These are phyloP conservation scores for Beauveria sp. DNA, from an alignment of 2,329 filamentous ascomycete genomes.

Conservation along the genomic window DNA sequence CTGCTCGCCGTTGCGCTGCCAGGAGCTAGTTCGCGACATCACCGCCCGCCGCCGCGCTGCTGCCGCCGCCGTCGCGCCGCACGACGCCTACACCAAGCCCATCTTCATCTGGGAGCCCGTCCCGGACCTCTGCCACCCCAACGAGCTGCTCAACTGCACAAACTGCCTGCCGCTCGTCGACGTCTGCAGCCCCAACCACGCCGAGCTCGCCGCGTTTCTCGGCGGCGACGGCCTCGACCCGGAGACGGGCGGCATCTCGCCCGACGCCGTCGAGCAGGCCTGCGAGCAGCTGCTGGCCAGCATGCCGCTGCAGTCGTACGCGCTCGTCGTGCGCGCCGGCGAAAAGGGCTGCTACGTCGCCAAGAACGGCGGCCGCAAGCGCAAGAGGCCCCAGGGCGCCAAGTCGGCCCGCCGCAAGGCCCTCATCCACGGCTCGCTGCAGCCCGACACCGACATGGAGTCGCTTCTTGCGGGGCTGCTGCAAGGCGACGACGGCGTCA, in stretches of 20 bases:
- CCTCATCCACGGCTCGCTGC: conserved; percentile 44
- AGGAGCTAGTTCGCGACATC: conserved; percentile 67
- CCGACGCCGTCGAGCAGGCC: conserved; percentile 44
- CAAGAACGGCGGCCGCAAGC: conserved; percentile 46
- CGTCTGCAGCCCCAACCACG: conserved; percentile 71
- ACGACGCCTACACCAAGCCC: conserved; percentile 43
- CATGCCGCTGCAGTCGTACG: conserved; percentile 57
- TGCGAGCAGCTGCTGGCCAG: conserved; percentile 56
- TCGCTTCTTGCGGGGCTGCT: conserved; percentile 52
- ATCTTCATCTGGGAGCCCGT: conserved; percentile 94
- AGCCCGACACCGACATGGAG: conserved; percentile 55
- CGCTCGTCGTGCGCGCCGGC: conserved; percentile 63
- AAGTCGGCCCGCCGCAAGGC: conserved; percentile 29
- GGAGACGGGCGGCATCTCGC: conserved; percentile 46
- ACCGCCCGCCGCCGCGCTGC: conserved; percentile 43
- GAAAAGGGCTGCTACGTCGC: conserved; percentile 64
- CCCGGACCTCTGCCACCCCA: conserved; percentile 74
- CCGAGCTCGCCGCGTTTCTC: conserved; percentile 84
- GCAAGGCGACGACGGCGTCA: conserved; percentile 43
- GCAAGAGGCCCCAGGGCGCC: conserved; percentile 22
- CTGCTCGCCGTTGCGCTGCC: conserved; percentile 70
- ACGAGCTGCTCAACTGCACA: conserved; percentile 56
- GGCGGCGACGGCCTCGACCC: conserved; percentile 49
- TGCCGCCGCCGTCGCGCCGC: conserved; percentile 16
- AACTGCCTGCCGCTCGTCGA: conserved; percentile 55